Base-by-base conservation (phyloP, 163 green algal genomes). In the Scenedesmus sp. region DNA sequence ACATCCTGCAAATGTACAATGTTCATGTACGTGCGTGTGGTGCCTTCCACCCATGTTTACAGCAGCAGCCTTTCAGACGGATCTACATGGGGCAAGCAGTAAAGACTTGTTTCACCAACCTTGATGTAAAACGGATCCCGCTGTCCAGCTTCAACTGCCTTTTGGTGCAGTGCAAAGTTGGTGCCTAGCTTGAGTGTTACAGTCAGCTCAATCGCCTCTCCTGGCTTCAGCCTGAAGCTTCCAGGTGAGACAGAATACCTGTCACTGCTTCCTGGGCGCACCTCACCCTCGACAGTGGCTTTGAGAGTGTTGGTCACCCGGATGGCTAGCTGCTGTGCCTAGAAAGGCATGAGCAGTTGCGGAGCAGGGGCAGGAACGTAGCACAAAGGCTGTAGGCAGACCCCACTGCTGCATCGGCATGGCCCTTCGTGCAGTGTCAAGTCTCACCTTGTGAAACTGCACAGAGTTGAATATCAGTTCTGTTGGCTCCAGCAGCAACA, bases 91-190 rank as follows among this genome's bases (percentile, higher is more conserved):
- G 20, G 16, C 81, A 44, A 49, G 79, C 33, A 26, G 0, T 10
- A 40, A 35, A 6, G n/a, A 20, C 18, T 37, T 24, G 33, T 0
- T 22, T 2, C 30, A 68, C 24, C 49, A 30, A 94, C 95, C 94
- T 97, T 98, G 91, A 98, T 96, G 83, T 97, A 95, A 44, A 98
- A 97, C 20, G 96, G 91, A 68, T 98, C 97, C 1, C 95, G 89
- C 70, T 97, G 96, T 0, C 96, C 95, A 53, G 95, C 92, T 42
- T 96, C 89, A 13, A 93, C 83, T 26, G 94, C 95, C 79, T 97
- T 97, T 59, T 94, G 92, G 35, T 86, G 93, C 79, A 95, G 90
- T 2, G 95, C 96, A 94, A 96, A 98, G 35, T 92, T 95, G 20
- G 96, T 79, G 43, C 37, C 43, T 3, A 98, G 90, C 4, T 88